Conservation (phyloP, 2,329 filamentous ascomycete genomes). For the Colletotrichum costaricense region DNA sequence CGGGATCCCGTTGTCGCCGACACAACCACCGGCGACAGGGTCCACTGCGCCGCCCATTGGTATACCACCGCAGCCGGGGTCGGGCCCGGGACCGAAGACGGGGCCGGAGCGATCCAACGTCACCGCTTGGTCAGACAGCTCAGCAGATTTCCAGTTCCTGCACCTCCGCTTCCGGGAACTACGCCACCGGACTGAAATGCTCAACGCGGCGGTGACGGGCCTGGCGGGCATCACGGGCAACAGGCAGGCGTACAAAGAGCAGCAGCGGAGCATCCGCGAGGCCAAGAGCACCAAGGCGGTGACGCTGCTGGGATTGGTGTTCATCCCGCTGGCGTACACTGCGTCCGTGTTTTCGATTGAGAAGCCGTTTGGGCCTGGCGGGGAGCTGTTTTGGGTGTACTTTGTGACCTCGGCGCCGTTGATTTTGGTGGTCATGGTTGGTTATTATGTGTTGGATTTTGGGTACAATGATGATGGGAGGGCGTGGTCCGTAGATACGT, state of each 20-base stretch:
- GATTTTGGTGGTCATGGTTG: constrained; percentile 35
- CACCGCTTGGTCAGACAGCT: constrained; percentile 34
- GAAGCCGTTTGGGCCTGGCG: constrained; percentile 37
- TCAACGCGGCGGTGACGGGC: constrained; percentile 40
- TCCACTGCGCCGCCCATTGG: not conserved
- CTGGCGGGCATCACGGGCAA: constrained; percentile 41
- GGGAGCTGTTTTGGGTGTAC: constrained; percentile 37
- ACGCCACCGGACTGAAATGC: constrained; percentile 38
- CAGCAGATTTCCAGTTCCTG: constrained; percentile 40
- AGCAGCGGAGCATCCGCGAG: constrained; percentile 41
- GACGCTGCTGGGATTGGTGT: constrained; percentile 40
- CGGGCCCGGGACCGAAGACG: not conserved
- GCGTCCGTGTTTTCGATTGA: constrained; percentile 40
- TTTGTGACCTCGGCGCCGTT: constrained; percentile 38
- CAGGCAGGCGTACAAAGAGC: constrained; percentile 38
- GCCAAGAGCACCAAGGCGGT: constrained; percentile 40
- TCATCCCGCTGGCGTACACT: constrained; percentile 40
- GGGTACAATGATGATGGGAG: constrained; percentile 40
- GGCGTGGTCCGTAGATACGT: constrained; percentile 36
- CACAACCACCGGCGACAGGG: not conserved
- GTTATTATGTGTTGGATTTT: constrained; percentile 38
- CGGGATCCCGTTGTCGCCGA: constrained; percentile 37
- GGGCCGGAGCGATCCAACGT: not conserved
- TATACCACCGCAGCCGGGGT: not conserved
- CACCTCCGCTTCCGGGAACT: constrained; percentile 39